A percentile compares a stretch with the other conserved stretches of the same genome.
These are phyloP conservation scores for Conringia planisiliqua DNA, from an alignment of 345 rosid genomes.

Conservation along the genomic window DNA sequence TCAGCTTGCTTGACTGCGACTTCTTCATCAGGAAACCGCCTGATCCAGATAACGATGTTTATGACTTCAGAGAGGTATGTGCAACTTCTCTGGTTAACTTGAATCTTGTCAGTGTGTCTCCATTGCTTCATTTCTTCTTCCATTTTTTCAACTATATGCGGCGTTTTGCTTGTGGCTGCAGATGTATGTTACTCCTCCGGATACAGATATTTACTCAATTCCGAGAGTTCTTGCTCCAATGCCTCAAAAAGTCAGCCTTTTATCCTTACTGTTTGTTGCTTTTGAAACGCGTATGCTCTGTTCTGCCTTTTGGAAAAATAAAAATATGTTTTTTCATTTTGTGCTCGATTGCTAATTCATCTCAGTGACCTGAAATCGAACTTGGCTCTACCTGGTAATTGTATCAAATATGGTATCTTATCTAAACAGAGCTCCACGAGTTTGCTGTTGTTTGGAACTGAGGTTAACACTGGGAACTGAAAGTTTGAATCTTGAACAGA, in stretches of 20 bases:
- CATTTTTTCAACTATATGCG: neutral
- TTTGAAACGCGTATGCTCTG: neutral
- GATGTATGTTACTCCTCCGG: slow-evolving; percentile 99
- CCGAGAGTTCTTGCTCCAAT: slow-evolving; percentile 86
- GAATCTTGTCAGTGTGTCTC: neutral
- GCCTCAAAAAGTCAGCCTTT: slow-evolving; percentile 69
- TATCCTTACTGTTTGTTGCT: neutral
- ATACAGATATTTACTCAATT: slow-evolving; percentile 80
- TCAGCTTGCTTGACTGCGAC: slow-evolving; percentile 81
- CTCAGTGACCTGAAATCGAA: neutral
- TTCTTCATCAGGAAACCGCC: slow-evolving; percentile 95
- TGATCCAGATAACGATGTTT: slow-evolving; percentile 88
- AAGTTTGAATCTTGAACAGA: neutral
- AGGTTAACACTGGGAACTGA: neutral
- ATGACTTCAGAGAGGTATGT: slow-evolving; percentile 88
- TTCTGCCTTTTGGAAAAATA: neutral
- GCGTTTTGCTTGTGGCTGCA: slow-evolving; percentile 28
- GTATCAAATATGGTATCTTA: neutral
- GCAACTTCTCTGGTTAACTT: neutral
- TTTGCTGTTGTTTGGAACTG: neutral
- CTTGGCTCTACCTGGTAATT: neutral
- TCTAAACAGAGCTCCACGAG: neutral
- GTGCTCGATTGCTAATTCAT: neutral
- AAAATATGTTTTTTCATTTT: neutral
- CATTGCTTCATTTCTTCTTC: neutral